A percentile compares a stretch with the other conserved stretches of the same genome.
Evolutionary conservation across 2,329 filamentous ascomycete genomes (phyloP).

Genomic region (Colletotrichum sansevieriae): DNA sequence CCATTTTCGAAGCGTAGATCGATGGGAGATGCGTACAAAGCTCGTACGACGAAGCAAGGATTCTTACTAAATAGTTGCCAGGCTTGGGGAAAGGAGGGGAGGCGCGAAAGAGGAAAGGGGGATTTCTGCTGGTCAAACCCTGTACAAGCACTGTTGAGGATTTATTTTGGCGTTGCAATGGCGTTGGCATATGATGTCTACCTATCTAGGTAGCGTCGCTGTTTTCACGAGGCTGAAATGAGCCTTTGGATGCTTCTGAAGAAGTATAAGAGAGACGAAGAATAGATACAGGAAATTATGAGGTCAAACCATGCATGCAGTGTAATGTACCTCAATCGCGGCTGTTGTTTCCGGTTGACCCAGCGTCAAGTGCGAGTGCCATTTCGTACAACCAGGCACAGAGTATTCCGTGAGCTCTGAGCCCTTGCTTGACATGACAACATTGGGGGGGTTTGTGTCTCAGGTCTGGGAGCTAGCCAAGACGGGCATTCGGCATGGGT

Average conservation of each 20-base stretch:
- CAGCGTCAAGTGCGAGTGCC: not conserved
- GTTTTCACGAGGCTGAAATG: not conserved
- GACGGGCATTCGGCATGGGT: constrained; percentile 11
- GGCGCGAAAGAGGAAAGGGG: constrained; percentile 16
- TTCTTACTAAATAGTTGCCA: not conserved
- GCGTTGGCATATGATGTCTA: constrained; percentile 20
- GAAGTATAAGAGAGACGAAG: not conserved
- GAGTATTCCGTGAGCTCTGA: constrained; percentile 1
- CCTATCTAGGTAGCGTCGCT: not conserved
- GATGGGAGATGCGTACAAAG: not conserved
- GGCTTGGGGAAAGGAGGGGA: constrained; percentile 8
- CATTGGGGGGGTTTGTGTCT: constrained; percentile 14
- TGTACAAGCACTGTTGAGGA: constrained; percentile 15
- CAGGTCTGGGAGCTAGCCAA: constrained; percentile 21
- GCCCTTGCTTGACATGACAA: constrained; percentile 9
- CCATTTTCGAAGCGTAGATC: constrained; percentile 4
- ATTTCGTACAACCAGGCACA: not conserved
- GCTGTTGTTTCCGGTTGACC: not conserved
- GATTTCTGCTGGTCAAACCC: constrained; percentile 30
- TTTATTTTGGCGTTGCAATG: constrained; percentile 25
- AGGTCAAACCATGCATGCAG: not conserved
- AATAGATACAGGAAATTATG: constrained; percentile 4
- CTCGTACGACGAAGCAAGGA: not conserved
- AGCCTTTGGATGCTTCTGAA: not conserved
- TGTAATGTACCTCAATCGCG: not conserved